Percentiles rank a stretch among this genome's conserved stretches.
Conservation (phyloP, 106 monocot species). For the Acorus gramineus region DNA sequence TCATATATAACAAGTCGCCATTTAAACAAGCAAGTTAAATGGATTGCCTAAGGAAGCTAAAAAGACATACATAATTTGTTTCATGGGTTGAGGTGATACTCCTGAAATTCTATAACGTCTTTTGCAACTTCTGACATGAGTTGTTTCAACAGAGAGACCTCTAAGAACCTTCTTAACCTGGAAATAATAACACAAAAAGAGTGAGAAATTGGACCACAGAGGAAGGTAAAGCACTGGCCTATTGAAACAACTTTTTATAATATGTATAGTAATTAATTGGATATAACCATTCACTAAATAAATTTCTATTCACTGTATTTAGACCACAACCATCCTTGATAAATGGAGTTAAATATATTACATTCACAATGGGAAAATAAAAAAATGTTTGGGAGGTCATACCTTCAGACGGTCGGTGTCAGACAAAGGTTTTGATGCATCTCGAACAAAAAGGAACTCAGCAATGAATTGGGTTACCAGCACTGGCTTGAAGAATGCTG, state of each 20-base stretch:
- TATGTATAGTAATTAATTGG: too few relatives aligned
- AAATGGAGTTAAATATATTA: too few relatives aligned
- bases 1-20: not conserved
- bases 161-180: conserved; percentile 47
- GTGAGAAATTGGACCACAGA: not conserved
- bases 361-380: too few relatives aligned
- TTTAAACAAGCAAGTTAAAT: too few relatives aligned
- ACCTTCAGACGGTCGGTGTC: conserved; percentile 39
- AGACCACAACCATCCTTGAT: too few relatives aligned
- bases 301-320: too few relatives aligned
- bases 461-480: conserved; percentile 20
- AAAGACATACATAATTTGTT: conserved; percentile 24
- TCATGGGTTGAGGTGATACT: conserved; percentile 20
- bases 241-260: too few relatives aligned
- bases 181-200: not conserved
- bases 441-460: conserved; percentile 23
- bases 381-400: not conserved
- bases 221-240: too few relatives aligned
- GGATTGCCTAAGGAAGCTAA: not conserved
- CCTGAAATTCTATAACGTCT: conserved; percentile 44
- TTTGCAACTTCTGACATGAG: conserved; percentile 8
- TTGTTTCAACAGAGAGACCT: conserved; percentile 37
- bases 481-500: conserved; percentile 41
- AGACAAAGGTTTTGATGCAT: conserved; percentile 10
- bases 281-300: too few relatives aligned